phyloP scores from a whole-genome alignment of 2,329 filamentous ascomycete genomes.

The Hypoxylon rubiginosum region DNA sequence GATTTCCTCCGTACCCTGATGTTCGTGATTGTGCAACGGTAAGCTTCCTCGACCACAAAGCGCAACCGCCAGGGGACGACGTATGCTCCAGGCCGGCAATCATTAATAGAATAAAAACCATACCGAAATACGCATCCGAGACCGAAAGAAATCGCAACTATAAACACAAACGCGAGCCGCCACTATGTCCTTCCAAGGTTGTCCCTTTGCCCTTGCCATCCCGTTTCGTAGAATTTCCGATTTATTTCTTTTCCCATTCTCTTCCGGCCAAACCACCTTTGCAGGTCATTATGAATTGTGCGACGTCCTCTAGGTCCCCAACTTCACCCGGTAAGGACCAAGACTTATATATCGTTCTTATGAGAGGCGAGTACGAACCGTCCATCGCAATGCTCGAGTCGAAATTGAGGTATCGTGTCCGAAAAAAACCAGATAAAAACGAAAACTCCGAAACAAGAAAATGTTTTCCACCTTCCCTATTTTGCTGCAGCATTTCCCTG shows the following conservation, averaged over 20 bases:
- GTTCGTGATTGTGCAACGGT: background rate
- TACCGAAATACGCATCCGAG: slow-evolving; percentile 11
- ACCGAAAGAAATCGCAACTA: slow-evolving; percentile 27
- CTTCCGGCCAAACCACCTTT: slow-evolving; percentile 38
- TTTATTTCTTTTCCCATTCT: slow-evolving; percentile 38
- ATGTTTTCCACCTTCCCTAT: slow-evolving; percentile 35
- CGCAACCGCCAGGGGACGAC: slow-evolving; percentile 3
- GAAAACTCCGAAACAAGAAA: slow-evolving; percentile 43
- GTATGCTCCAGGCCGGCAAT: background rate
- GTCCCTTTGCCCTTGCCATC: slow-evolving; percentile 43
- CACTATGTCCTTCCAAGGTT: slow-evolving; percentile 43
- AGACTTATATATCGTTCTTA: slow-evolving; percentile 44
- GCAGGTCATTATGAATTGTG: slow-evolving; percentile 25
- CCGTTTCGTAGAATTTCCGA: slow-evolving; percentile 40
- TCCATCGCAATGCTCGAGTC: slow-evolving; percentile 25
- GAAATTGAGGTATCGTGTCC: slow-evolving; percentile 37
- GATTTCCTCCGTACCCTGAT: background rate
- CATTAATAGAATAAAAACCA: background rate
- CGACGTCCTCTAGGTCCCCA: slow-evolving; percentile 1
- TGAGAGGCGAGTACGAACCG: slow-evolving; percentile 22
- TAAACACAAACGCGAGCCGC: slow-evolving; percentile 41
- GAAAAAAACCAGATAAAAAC: slow-evolving; percentile 39
- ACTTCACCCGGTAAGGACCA: slow-evolving; percentile 10
- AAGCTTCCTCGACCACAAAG: background rate
- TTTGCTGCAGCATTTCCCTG: slow-evolving; percentile 46